Base-by-base conservation (phyloP, 371 early-diverging fungal species). In the Entomophthora muscae region DNA sequence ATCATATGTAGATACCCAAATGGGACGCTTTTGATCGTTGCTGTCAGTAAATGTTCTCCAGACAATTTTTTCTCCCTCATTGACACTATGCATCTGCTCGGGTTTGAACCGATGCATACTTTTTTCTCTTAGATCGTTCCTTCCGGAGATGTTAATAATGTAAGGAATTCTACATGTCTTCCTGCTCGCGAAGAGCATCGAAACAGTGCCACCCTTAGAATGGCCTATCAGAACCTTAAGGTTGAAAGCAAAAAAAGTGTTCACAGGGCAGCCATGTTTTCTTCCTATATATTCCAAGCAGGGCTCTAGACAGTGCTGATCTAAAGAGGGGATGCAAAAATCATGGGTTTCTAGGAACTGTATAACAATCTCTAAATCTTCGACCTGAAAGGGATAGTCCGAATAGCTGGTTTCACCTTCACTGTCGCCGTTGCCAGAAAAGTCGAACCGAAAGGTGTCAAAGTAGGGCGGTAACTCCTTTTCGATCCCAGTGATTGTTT, bases 161-260 rank as follows among this genome's bases (percentile, higher is more conserved):
- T 26, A 32, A 5, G 60, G 13, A 29, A 52, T n/a, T 32, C 51
- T 28, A 26, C 23, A 32, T 13, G 53, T 1, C 28, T 52, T 21
- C 12, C 30, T 58, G 0, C 51, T 29, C 24, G 59, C 65, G 42
- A 60, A 31, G 1, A 58, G 42, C 1, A 65, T 13, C 1, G 51
- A 57, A 21, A 65, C 63, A 33, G 63, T 5, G 53, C 66, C 52
- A 66, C 23, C 23, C 42, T 62, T 29, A 28, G 33, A 31, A 21
- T 32, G 55, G 21, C 58, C 64, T 29, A 31, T 2, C 1, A 63
- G 0, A 5, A 32, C 52, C 27, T 58, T 32, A 33, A 53, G 1
- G 32, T 58, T 32, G 32, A 58, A 58, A 2, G 7, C 21, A 17
- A 28, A 24, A 17, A 7, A 21, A 26, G 22, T 7, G 3, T 28